Evolutionary conservation across 768 basidiomycete species (phyloP), one percentile per base, ranked within the genome.

Genomic region (Fomitopsis pulvina): DNA sequence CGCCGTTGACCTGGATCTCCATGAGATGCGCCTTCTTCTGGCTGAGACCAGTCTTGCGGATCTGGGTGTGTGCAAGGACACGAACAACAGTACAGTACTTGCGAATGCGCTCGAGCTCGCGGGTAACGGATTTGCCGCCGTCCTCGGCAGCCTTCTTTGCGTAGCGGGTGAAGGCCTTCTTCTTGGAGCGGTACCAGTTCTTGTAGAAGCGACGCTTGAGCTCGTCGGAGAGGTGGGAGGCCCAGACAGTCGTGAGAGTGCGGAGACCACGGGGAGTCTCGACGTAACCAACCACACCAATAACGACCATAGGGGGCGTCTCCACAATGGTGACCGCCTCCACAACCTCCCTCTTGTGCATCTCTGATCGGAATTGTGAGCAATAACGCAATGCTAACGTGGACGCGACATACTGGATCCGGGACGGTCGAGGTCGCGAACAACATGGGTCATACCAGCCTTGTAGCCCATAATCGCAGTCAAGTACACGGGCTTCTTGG

Each of bases 131-230:
- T 72, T 92, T 92, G 67, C 92, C 92, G 59, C 81, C 80, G 64
- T 93, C 88, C 69, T 97, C 95, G 51, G 94, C 88, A 69, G 95
- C 87, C 77, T 95, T 98, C 85, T 96, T 96, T 69, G 96, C 94
- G 72, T 99, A 99, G 68, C 92, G 92, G 65, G 96, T 99, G 83
- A 98, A 99, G 34, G 96, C 96, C 85, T 99, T 99, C 83, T 98
- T 98, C 89, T 99, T 99, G 44, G 92, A 95, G 61, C 91, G 86
- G 80, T 98, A 98, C 94, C 95, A 97, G 82, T 95, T 96, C 81
- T 93, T 94, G 87, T 98, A 97, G 86, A 99, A 97, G 61, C 96
- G 84, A 65, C 96, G 91, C 75, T 95, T 99, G 69, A 98, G 68
- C 69, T 97, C 94, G 69, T 97, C 96, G 32, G 92, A 94, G 38